Base-by-base conservation (phyloP, 345 rosid species). In the Aquilaria malaccensis region DNA sequence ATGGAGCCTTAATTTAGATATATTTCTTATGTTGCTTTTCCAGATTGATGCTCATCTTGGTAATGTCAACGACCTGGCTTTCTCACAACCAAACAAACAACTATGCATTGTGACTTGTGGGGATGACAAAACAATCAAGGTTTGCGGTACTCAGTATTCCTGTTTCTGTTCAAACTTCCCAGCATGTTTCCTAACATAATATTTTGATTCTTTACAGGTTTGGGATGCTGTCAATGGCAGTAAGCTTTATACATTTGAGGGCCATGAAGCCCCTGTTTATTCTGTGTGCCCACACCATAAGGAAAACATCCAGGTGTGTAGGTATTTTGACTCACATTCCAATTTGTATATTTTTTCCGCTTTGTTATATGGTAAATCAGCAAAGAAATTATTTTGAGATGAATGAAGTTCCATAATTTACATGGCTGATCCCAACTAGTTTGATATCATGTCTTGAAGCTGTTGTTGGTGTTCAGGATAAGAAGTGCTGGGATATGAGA, bases 211-310 rank as follows among this genome's bases (percentile, higher is more conserved):
- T 65, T 1, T 67, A 51, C 68, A 85, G 91, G 87, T 85, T 29
- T 85, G 87, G 87, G 85, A 82, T 82, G 87, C 87, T 68, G 74
- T 70, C 60, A 73, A 56, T 12, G 87, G 91, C 61, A 59, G 70
- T 64, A 77, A 62, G 69, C 74, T 69, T 69, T 79, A 80, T 63
- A 75, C 74, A n/a, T 85, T 85, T 79, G 85, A 85, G 74, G 91
- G 90, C 58, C 90, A 84, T 71, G 87, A 81, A 55, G 85, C 87
- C 68, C 81, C 90, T 70, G 87, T 84, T 62, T 85, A 78, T 79
- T 85, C 91, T 7, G 81, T 85, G 30, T 85, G 85, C 69, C 85
- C 88, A 10, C 82, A 79, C 60, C 77, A 80, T 58, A 85, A 85
- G 73, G 87, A 82, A 66, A 80, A 73, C 65, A 85, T 85, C 70